Base-by-base conservation (phyloP, 441 rosid species). In the Populus trichocarpa region DNA sequence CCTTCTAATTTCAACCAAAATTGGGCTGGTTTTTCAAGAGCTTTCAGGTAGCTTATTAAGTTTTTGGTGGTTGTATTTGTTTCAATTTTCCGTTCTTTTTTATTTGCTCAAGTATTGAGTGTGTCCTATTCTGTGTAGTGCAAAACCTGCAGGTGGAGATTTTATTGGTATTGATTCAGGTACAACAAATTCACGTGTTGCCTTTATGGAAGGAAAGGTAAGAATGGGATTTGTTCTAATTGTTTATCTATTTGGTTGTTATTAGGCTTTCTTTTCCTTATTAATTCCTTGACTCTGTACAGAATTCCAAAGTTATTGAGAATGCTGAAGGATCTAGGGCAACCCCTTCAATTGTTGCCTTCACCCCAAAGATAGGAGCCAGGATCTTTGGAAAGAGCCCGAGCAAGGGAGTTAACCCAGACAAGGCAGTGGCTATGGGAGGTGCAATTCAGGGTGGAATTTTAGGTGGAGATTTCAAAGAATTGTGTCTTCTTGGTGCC, bases 181-280 rank as follows among this genome's bases (percentile, higher is more conserved):
- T 64, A 96, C 99, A 0, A 96, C 99, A 33, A 96, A 96, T 78
- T 96, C 99, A 0, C 94, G 99, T 78, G 99, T 96, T 79, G 91
- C 97, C 5, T 90, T 94, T 74, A 96, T 94, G 99, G 99, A 96
- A 72, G 99, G 99, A 23, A 96, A 94, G 87, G 99, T 94, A 72
- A 82, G 83, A 53, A 18, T 53, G 61, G 65, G 36, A 70, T 23
- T 70, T 13, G n/a, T 7, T 59, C 33, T 10, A 8, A 36, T 4
- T 10, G 8, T 28, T 18, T 26, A 11, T n/a, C 2, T 3, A 8
- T 59, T 0, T 70, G 40, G 32, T 66, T 26, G 23, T 30, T 1
- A 7, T 25, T 69, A 38, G 7, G 8, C 14, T 18, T 50, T 35
- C 11, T 13, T 18, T 22, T 18, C 67, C 65, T 3, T 22, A 77